Evolutionary conservation across 2,329 filamentous ascomycete genomes (phyloP).

Genomic region (Aspergillus quadrilineatus): DNA sequence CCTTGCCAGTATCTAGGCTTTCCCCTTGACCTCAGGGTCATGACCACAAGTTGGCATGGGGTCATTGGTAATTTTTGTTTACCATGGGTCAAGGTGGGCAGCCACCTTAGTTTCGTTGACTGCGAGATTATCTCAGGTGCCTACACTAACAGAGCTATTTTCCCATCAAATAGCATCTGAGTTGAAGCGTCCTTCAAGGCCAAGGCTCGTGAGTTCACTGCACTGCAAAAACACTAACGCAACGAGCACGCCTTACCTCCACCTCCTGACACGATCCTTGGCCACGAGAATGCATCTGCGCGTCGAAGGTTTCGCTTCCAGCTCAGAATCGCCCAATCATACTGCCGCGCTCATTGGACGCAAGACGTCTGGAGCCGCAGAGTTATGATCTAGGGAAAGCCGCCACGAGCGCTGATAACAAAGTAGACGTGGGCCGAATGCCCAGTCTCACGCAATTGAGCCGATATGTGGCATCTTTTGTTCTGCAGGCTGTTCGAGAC

Average conservation of each 20-base stretch:
- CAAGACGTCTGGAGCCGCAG: not conserved
- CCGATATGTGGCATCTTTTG: constrained; percentile 8
- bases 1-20: too few relatives aligned
- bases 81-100: too few relatives aligned
- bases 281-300: not conserved
- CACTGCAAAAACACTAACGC: not conserved
- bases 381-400: not conserved
- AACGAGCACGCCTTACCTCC: constrained; percentile 12
- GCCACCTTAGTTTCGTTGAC: too few relatives aligned
- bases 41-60: too few relatives aligned
- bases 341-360: not conserved
- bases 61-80: too few relatives aligned
- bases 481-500: not conserved
- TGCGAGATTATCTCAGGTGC: too few relatives aligned
- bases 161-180: too few relatives aligned
- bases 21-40: too few relatives aligned
- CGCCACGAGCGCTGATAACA: not conserved
- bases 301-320: not conserved
- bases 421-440: not conserved
- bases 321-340: not conserved
- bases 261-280: constrained; percentile 10
- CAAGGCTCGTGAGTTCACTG: too few relatives aligned
- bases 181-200: too few relatives aligned
- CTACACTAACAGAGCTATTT: too few relatives aligned
- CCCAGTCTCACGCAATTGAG: constrained; percentile 9